A percentile compares a stretch with the other conserved stretches of the same genome.
These are phyloP conservation scores for Rhizopus stolonifer DNA, from an alignment of 371 early-diverging fungal species.

Conservation along the genomic window DNA sequence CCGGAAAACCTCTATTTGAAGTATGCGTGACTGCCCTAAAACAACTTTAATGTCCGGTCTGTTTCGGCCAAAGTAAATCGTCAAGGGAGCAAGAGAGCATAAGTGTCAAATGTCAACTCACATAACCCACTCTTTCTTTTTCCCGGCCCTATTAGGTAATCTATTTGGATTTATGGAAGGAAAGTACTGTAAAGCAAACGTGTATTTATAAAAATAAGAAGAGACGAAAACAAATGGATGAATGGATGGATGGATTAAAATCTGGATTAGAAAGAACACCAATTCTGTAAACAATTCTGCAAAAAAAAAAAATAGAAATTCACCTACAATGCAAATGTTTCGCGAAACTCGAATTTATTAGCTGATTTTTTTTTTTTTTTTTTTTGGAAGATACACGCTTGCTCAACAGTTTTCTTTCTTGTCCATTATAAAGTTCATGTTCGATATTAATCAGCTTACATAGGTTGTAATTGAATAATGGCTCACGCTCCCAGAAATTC, in stretches of 20 bases:
- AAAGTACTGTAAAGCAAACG: background rate
- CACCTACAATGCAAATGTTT: too few relatives aligned
- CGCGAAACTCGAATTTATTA: too few relatives aligned
- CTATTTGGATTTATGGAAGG: background rate
- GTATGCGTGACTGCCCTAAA: too few relatives aligned
- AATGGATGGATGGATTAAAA: constrained; percentile 6
- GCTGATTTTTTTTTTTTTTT: too few relatives aligned
- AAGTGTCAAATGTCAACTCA: background rate
- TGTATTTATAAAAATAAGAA: background rate
- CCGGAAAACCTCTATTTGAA: too few relatives aligned
- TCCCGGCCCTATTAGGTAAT: constrained; percentile 15
- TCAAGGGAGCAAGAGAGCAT: background rate
- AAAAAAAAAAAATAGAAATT: background rate
- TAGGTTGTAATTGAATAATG: constrained; percentile 13
- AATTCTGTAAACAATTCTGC: background rate
- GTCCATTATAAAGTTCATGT: too few relatives aligned
- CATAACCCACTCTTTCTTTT: constrained; percentile 8
- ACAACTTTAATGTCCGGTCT: background rate
- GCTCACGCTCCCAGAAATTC: constrained; percentile 62
- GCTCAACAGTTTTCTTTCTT: background rate
- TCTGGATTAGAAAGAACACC: background rate
- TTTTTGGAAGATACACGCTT: too few relatives aligned
- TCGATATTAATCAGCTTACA: too few relatives aligned
- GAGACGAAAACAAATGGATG: background rate
- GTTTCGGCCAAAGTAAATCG: background rate